A percentile compares a stretch with the other conserved stretches of the same genome.
These are phyloP conservation scores for Solanum infundibuliforme DNA, from an alignment of 257 asterid genomes.

Conservation along the genomic window DNA sequence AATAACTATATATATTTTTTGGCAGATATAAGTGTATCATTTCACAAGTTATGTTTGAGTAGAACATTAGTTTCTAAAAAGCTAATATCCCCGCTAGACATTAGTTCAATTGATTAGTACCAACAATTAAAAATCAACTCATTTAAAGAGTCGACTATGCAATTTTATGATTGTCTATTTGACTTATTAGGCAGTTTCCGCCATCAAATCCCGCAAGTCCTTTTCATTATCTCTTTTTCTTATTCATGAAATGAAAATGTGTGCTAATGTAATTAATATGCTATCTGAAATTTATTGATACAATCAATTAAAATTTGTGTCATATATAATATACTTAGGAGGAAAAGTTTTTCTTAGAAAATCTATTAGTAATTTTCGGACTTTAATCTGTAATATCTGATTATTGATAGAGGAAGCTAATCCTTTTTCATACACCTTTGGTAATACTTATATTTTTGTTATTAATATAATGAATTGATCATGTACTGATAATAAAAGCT, in stretches of 20 bases:
- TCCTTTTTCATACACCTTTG: background rate
- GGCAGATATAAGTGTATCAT: background rate
- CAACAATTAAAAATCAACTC: background rate
- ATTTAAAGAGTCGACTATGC: background rate
- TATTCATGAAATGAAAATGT: background rate
- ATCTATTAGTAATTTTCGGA: background rate
- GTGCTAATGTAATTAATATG: background rate
- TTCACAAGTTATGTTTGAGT: background rate
- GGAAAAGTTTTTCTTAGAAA: background rate
- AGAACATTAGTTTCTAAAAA: background rate
- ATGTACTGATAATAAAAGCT: background rate
- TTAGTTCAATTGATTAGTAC: background rate
- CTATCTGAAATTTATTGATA: background rate
- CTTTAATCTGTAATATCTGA: background rate
- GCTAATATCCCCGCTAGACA: background rate
- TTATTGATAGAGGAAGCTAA: background rate
- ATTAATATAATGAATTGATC: background rate
- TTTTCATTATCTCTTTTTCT: background rate
- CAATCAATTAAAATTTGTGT: background rate
- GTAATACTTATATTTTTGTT: background rate
- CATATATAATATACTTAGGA: background rate
- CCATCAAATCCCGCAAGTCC: background rate
- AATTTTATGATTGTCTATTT: background rate
- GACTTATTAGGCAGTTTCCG: background rate
- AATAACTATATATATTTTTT: background rate